These are phyloP conservation scores for Evansstolkia leycettana DNA, from an alignment of 495 filamentous ascomycete species.

Conservation along the genomic window DNA sequence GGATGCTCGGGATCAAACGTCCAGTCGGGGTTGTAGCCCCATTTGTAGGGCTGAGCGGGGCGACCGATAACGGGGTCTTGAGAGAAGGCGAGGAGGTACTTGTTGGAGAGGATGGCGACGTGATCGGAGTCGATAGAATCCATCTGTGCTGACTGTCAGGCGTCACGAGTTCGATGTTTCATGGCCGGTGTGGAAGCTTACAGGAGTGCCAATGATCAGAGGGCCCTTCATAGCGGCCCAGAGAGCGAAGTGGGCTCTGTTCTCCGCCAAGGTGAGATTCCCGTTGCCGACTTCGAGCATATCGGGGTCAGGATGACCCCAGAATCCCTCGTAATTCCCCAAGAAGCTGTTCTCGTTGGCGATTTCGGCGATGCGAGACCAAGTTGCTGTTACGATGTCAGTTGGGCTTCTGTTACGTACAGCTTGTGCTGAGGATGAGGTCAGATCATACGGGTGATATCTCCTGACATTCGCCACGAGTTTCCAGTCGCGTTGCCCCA, in stretches of 20 bases:
- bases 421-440: too few species aligned
- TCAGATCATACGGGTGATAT: conserved; percentile 36
- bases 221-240: conserved; percentile 50
- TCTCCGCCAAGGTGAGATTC: conserved; percentile 36
- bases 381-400: conserved; percentile 16
- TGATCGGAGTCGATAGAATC: conserved; percentile 26
- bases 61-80: conserved; percentile 43
- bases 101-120: conserved; percentile 45
- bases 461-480: conserved; percentile 43
- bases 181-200: conserved; percentile 21
- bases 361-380: conserved; percentile 28
- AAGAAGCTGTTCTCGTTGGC: conserved; percentile 34
- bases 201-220: conserved; percentile 42
- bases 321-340: conserved; percentile 36
- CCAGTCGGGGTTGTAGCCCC: conserved; percentile 50
- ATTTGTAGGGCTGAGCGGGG: conserved; percentile 51
- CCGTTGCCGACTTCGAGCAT: conserved; percentile 62
- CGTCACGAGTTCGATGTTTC: too few species aligned
- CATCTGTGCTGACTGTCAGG: too few species aligned
- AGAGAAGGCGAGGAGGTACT: conserved; percentile 45
- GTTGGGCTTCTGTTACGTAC: conserved; percentile 8
- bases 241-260: conserved; percentile 36
- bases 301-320: conserved; percentile 48
- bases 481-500: conserved; percentile 41
- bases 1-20: conserved; percentile 47